Evolutionary conservation across 1,284 basidiomycete species (phyloP).

Genomic region (Athelia psychrophila): DNA sequence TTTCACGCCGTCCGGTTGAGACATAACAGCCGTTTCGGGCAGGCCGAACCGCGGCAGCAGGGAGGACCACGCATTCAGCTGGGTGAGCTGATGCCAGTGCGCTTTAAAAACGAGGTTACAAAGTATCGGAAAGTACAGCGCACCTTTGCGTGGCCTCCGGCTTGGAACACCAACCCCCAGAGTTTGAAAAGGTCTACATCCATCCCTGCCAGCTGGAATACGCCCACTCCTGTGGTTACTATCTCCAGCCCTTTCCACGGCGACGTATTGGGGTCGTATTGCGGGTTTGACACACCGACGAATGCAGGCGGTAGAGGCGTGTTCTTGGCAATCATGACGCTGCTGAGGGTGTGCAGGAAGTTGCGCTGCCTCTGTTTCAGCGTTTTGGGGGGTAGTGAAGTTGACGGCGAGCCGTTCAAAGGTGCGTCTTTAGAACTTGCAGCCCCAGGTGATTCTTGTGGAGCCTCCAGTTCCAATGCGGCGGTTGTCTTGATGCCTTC

Average conservation of each 20-base stretch:
- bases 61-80: background rate
- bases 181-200: constrained; percentile 77
- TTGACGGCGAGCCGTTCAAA: no score
- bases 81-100: background rate
- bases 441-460: no score
- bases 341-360: constrained; percentile 58
- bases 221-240: constrained; percentile 50
- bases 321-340: constrained; percentile 48
- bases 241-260: constrained; percentile 64
- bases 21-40: background rate
- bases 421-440: no score
- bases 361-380: constrained; percentile 53
- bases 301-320: constrained; percentile 65
- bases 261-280: constrained; percentile 58
- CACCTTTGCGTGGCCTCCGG: constrained; percentile 60
- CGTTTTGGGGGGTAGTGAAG: no score
- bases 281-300: constrained; percentile 51
- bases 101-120: constrained; percentile 5
- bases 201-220: constrained; percentile 68
- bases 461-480: no score
- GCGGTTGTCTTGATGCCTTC: no score
- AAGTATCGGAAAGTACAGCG: constrained; percentile 17
- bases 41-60: background rate
- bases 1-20: background rate
- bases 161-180: constrained; percentile 53